These are phyloP conservation scores for Didymella exigua DNA, from an alignment of 2,329 filamentous ascomycete species.

Conservation along the genomic window DNA sequence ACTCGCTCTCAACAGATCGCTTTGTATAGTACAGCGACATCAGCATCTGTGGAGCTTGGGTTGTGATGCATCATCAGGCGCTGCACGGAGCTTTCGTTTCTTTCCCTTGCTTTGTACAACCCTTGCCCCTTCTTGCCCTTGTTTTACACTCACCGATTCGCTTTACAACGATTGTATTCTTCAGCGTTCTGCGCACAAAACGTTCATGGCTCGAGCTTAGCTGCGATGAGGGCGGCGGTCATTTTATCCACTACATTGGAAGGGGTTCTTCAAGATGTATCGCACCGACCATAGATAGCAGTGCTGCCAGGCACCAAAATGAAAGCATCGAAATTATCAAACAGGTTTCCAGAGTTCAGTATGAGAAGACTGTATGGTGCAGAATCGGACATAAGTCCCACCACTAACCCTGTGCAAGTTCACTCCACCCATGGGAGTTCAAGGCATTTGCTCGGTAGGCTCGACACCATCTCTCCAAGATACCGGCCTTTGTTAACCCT, in stretches of 20 bases:
- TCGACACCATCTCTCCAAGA: too few species aligned
- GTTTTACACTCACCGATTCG: conserved; percentile 22
- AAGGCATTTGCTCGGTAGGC: too few species aligned
- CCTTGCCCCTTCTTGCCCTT: conserved; percentile 15
- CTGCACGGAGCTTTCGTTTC: conserved; percentile 20
- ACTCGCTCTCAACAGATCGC: conserved; percentile 28
- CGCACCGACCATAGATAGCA: conserved; percentile 10
- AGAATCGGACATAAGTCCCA: too few species aligned
- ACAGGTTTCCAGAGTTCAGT: too few species aligned
- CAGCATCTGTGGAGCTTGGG: conserved; percentile 44
- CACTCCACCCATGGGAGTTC: too few species aligned
- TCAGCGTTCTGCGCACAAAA: conserved; percentile 25
- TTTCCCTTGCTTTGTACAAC: conserved; percentile 16
- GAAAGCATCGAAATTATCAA: conserved; percentile 8
- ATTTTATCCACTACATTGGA: not conserved
- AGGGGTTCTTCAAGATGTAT: conserved; percentile 2
- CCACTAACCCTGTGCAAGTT: too few species aligned
- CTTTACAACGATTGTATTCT: conserved; percentile 25
- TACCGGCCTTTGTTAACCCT: too few species aligned
- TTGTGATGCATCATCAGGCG: conserved; percentile 39
- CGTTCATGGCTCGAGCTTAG: conserved; percentile 16
- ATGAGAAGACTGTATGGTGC: too few species aligned
- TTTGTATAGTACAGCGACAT: conserved; percentile 46
- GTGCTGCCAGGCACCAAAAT: conserved; percentile 16
- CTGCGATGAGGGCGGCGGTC: conserved; percentile 8